Percentiles rank a stretch among this genome's conserved stretches.
phyloP scores from a whole-genome alignment of 805 yeast species.

The Candida oleophila region DNA sequence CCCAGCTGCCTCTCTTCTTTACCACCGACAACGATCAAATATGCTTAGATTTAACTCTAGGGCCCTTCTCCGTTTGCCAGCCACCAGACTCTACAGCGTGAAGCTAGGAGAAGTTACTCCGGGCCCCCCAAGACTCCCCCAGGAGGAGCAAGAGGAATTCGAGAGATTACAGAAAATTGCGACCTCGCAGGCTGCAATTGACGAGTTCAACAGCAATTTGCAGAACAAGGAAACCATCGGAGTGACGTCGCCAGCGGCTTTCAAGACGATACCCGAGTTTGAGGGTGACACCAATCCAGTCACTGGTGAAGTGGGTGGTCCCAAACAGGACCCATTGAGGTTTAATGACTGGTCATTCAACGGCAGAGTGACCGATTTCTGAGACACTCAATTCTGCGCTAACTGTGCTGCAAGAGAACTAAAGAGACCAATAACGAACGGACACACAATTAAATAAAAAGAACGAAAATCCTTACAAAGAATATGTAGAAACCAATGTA shows the following conservation, averaged over 20 bases:
- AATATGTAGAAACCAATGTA: too few relatives aligned
- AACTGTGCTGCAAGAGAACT: not conserved
- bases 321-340: slow-evolving; percentile 92
- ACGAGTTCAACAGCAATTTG: slow-evolving; percentile 59
- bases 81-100: not conserved
- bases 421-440: too few relatives aligned
- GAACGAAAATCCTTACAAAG: too few relatives aligned
- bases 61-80: not conserved
- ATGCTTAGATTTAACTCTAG: not conserved
- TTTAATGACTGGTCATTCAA: slow-evolving; percentile 89
- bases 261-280: slow-evolving; percentile 87
- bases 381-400: not conserved
- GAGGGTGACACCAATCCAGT: slow-evolving; percentile 91
- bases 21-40: not conserved
- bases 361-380: slow-evolving; percentile 95
- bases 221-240: slow-evolving; percentile 25
- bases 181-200: slow-evolving; percentile 72
- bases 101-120: slow-evolving; percentile 3
- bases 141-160: slow-evolving; percentile 86
- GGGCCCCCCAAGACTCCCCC: slow-evolving; percentile 71
- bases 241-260: slow-evolving; percentile 22
- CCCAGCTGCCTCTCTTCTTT: too few relatives aligned
- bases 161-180: slow-evolving; percentile 83
- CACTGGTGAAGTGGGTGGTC: slow-evolving; percentile 96
- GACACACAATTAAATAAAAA: too few relatives aligned